phyloP scores from a whole-genome alignment of 495 filamentous ascomycete genomes.

The Lasiosphaeria ovina region DNA sequence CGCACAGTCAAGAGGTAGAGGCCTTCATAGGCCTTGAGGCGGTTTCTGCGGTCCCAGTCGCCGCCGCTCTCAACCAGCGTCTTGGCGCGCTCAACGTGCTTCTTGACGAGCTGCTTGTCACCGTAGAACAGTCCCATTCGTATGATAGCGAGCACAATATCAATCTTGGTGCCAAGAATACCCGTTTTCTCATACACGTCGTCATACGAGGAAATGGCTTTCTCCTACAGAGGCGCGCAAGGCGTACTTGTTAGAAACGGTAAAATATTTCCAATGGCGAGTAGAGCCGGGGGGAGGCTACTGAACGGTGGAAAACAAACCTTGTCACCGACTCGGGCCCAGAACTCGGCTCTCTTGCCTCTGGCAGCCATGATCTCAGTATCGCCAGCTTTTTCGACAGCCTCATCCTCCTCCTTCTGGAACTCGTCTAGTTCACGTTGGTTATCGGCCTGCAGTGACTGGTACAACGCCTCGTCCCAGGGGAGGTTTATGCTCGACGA shows the following conservation, averaged over 20 bases:
- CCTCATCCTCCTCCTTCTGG: constrained; percentile 94
- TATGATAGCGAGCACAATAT: constrained; percentile 92
- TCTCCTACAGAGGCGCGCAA: constrained; percentile 60
- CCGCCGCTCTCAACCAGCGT: constrained; percentile 88
- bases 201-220: constrained; percentile 88
- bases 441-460: constrained; percentile 81
- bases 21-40: constrained; percentile 97
- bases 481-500: constrained; percentile 64
- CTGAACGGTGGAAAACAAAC: constrained; percentile 44
- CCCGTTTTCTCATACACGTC: constrained; percentile 90
- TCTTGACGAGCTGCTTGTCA: constrained; percentile 86
- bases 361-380: constrained; percentile 89
- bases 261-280: not conserved
- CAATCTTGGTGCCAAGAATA: constrained; percentile 92
- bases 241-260: constrained; percentile 6
- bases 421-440: constrained; percentile 86
- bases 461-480: constrained; percentile 89
- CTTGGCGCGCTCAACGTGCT: constrained; percentile 87
- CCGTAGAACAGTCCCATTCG: constrained; percentile 94
- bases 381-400: constrained; percentile 90
- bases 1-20: constrained; percentile 88
- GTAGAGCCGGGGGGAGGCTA: too few species aligned
- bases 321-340: constrained; percentile 92
- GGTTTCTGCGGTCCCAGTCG: constrained; percentile 97
- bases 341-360: constrained; percentile 94